These are phyloP conservation scores for Eimeria necatrix DNA, from an alignment of 169 alveolate genomes.

Conservation along the genomic window DNA sequence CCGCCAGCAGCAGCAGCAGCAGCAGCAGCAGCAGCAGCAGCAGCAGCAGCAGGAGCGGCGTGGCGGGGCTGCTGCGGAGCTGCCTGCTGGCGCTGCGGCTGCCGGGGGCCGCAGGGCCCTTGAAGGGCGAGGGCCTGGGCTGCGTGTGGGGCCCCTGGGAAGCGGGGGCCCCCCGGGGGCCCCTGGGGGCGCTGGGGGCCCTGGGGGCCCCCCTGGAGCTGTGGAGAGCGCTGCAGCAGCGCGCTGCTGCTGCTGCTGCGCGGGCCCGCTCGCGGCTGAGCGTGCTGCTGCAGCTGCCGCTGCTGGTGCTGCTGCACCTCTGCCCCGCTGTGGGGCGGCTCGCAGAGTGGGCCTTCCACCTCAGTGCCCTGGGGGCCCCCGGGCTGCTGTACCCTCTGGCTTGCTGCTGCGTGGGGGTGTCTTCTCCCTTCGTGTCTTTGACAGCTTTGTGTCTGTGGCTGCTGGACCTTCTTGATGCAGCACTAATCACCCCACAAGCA, in stretches of 20 bases:
- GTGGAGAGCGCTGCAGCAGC: background rate
- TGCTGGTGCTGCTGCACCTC: conserved; percentile 61
- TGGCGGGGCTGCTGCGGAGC: background rate
- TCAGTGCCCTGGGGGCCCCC: conserved; percentile 42
- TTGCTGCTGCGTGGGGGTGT: background rate
- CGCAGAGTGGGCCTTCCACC: conserved; percentile 45
- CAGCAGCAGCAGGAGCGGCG: conserved; percentile 38
- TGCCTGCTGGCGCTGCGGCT: background rate
- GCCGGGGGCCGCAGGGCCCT: background rate
- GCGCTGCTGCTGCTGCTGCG: conserved; percentile 15
- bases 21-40: conserved; percentile 41
- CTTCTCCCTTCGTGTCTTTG: conserved; percentile 24
- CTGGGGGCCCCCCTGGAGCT: conserved; percentile 31
- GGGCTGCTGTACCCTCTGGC: conserved; percentile 25
- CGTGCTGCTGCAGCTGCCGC: conserved; percentile 68
- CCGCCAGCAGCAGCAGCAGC: conserved; percentile 42
- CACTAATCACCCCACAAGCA: conserved; percentile 35
- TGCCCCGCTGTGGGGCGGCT: conserved; percentile 54
- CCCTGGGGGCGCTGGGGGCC: background rate
- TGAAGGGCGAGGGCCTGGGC: background rate
- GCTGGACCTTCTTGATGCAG: conserved; percentile 31
- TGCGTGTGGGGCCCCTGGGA: too few relatives aligned
- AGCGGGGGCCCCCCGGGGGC: conserved; percentile 9
- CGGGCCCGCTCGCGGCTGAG: conserved; percentile 11
- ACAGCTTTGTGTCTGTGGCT: conserved; percentile 52